A percentile compares a stretch with the other conserved stretches of the same genome.
phyloP scores from a whole-genome alignment of 2,329 filamentous ascomycete species.

The Lithohypha guttulata region DNA sequence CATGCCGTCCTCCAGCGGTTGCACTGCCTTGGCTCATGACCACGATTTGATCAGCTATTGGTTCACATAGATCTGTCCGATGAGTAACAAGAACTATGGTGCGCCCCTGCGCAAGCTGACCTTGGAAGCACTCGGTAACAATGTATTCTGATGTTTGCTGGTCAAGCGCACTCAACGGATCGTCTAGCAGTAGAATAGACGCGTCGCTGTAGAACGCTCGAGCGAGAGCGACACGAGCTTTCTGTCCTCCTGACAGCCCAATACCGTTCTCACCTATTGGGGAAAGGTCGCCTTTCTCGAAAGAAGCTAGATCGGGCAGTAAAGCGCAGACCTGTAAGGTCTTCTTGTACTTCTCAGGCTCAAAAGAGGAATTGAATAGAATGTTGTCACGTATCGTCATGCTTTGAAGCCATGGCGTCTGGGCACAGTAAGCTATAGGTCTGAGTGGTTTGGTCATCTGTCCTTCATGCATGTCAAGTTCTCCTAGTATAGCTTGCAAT shows the following conservation, averaged over 20 bases:
- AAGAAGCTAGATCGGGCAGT: conserved; percentile 49
- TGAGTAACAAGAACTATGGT: conserved; percentile 53
- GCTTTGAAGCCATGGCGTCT: conserved; percentile 58
- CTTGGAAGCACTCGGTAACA: conserved; percentile 46
- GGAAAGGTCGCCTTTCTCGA: conserved; percentile 54
- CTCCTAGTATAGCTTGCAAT: conserved; percentile 48
- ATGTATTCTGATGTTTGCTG: conserved; percentile 55
- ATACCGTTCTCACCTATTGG: conserved; percentile 53
- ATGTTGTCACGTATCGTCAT: conserved; percentile 62
- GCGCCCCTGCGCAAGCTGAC: conserved; percentile 43
- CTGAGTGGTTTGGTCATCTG: conserved; percentile 43
- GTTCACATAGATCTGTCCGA: conserved; percentile 58
- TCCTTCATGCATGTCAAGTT: conserved; percentile 44
- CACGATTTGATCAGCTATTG: conserved; percentile 63
- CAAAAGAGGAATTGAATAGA: conserved; percentile 54
- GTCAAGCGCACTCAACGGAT: conserved; percentile 50
- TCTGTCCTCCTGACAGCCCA: conserved; percentile 51
- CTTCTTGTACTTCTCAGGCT: conserved; percentile 56
- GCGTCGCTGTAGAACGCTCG: conserved; percentile 49
- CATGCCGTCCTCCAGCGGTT: conserved; percentile 14
- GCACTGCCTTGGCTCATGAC: conserved; percentile 55
- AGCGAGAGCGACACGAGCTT: conserved; percentile 50
- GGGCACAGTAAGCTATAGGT: conserved; percentile 50
- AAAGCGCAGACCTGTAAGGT: conserved; percentile 57
- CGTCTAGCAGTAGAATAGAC: conserved; percentile 46